Base-by-base conservation (phyloP, 768 basidiomycete species). In the Ramaria sp. region DNA sequence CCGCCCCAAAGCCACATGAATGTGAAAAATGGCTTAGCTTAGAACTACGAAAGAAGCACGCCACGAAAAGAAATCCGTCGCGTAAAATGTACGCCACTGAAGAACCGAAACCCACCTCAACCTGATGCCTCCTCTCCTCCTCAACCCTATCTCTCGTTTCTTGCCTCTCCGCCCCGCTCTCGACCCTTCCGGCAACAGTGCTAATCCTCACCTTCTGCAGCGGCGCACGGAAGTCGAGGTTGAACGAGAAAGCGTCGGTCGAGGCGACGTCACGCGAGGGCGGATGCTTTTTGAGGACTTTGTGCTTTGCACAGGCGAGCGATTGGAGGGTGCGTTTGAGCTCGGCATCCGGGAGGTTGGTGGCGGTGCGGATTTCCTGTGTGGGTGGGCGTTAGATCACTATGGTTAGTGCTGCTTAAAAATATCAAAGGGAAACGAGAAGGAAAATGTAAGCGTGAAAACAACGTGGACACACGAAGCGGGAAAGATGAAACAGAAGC, bases 261-360 rank as follows among this genome's bases (percentile, higher is more conserved):
- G 74, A 62, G 52, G 82, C 71, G 39, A 99, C 78, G 20, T 98
- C 94, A 42, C 94, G 81, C 9, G 91, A 82, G 41, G 87, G 80
- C 0, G 95, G 96, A 59, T 86, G 84, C 65, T 98, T 98, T 70
- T 84, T 91, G 61, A 99, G 70, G 30, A 99, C 75, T 64, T 93
- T 93, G 74, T 78, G 92, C 68, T 93, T 98, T 10, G 88, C 92
- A 66, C 95, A 97, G 0, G 96, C 94, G 22, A 99, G 77, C 0
- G 95, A 93, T 66, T 99, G 96, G 2, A 99, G 78, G 62, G 92
- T 88, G n/a, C 96, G 86, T 65, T 86, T 83, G 1, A 98, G 77
- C 57, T 98, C 94, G 0, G 60, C 59, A 27, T 19, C 91, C 83
- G 0, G 82, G 80, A 55, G 98, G 87, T 15, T 71, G 66, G 93